These are phyloP conservation scores for Pseudopediastrum boryanum DNA, from an alignment of 139 green algal genomes.

Conservation along the genomic window DNA sequence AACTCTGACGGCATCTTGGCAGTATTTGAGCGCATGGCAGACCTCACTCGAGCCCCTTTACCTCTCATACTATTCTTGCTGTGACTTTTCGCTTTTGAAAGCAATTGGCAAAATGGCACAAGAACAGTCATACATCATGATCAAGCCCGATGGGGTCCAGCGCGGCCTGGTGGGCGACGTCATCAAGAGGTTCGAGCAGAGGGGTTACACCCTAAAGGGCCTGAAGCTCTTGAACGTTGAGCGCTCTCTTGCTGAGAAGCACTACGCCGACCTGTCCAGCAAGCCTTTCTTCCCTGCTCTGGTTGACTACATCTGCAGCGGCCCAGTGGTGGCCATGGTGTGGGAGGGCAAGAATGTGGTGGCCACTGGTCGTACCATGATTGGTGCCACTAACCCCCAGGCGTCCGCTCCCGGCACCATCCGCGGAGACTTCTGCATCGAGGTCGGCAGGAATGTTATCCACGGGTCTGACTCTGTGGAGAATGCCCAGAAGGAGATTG, in stretches of 20 bases:
- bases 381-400: slow-evolving; percentile 91
- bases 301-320: slow-evolving; percentile 87
- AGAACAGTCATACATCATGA: slow-evolving; percentile 69
- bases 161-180: slow-evolving; percentile 72
- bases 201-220: slow-evolving; percentile 82
- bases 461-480: slow-evolving; percentile 94
- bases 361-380: slow-evolving; percentile 80
- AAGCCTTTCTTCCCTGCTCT: slow-evolving; percentile 90
- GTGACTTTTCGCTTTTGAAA: too few relatives aligned
- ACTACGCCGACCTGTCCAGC: slow-evolving; percentile 89
- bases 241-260: slow-evolving; percentile 80
- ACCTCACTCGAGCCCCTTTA: too few relatives aligned
- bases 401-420: slow-evolving; percentile 86
- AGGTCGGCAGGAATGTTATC: slow-evolving; percentile 92
- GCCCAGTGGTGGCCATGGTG: slow-evolving; percentile 90
- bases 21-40: too few relatives aligned
- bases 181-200: slow-evolving; percentile 81
- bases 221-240: slow-evolving; percentile 89
- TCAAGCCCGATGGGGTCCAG: slow-evolving; percentile 72
- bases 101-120: slow-evolving; percentile 35
- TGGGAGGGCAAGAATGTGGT: slow-evolving; percentile 83
- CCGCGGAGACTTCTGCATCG: slow-evolving; percentile 85
- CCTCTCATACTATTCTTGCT: too few relatives aligned
- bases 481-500: slow-evolving; percentile 93
- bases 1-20: too few relatives aligned